Conservation (phyloP, 495 filamentous ascomycete genomes). For the Margaritispora aquatica region DNA sequence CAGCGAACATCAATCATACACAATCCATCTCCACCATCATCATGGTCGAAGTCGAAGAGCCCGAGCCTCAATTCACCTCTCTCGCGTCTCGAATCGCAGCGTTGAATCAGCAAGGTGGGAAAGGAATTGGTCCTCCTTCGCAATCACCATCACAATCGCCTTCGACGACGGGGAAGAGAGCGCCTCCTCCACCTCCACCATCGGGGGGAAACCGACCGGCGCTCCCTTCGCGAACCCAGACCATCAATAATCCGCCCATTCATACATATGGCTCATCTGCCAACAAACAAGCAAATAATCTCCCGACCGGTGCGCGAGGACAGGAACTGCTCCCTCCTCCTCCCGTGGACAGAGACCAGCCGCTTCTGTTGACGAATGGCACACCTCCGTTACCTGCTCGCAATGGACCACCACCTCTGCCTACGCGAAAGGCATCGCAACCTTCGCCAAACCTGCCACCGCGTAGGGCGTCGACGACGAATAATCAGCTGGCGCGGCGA, state of each 20-base stretch:
- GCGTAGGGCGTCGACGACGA: constrained; percentile 10
- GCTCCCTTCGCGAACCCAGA: constrained; percentile 18
- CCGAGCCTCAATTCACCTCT: constrained; percentile 46
- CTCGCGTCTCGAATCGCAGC: constrained; percentile 51
- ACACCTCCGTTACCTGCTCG: constrained; percentile 18
- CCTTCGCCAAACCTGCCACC: constrained; percentile 21
- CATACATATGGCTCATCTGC: constrained; percentile 20
- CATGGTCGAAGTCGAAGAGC: constrained; percentile 50
- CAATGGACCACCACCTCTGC: constrained; percentile 23
- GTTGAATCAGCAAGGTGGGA: constrained; percentile 34
- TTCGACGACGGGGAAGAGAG: constrained; percentile 27
- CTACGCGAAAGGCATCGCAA: constrained; percentile 14
- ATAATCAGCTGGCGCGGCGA: neutral
- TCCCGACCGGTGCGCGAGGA: constrained; percentile 9
- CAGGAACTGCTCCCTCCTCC: constrained; percentile 42
- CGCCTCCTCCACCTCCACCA: constrained; percentile 44
- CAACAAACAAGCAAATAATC: constrained; percentile 12
- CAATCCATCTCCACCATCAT: constrained; percentile 6
- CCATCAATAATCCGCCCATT: constrained; percentile 22
- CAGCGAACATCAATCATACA: no score
- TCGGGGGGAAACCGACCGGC: constrained; percentile 21
- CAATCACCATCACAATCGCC: constrained; percentile 32
- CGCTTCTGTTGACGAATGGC: neutral
- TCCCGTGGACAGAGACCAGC: constrained; percentile 33
- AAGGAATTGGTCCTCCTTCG: constrained; percentile 33